Conservation (phyloP, 768 basidiomycete genomes). For the Rhodotorula toruloides region DNA sequence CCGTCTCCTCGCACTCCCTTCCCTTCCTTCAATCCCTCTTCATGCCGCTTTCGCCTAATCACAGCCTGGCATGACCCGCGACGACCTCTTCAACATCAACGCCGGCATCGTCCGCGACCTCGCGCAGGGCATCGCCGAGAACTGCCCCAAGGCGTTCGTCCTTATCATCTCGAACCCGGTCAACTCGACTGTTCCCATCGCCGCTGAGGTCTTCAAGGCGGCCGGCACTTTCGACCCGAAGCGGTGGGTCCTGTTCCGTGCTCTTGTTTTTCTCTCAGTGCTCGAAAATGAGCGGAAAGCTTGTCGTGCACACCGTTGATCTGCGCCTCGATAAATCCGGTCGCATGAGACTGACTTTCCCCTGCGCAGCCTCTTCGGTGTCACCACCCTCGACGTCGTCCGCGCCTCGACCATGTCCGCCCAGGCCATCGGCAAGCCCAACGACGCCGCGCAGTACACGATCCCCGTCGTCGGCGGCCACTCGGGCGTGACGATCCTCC, state of each 20-base stretch:
- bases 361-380: conserved; percentile 75
- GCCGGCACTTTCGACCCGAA: conserved; percentile 85
- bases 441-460: conserved; percentile 53
- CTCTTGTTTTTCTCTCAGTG: background rate
- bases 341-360: background rate
- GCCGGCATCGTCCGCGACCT: conserved; percentile 93
- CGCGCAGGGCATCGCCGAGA: conserved; percentile 77
- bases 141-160: conserved; percentile 81
- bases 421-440: conserved; percentile 61
- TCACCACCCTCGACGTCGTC: conserved; percentile 91
- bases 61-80: conserved; percentile 54
- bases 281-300: too few relatives aligned
- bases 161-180: conserved; percentile 99
- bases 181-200: conserved; percentile 97
- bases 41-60: background rate
- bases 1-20: background rate
- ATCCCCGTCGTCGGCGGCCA: conserved; percentile 94
- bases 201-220: conserved; percentile 91
- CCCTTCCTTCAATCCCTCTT: background rate
- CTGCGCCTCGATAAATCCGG: too few relatives aligned
- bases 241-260: conserved; percentile 54
- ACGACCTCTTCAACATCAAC: conserved; percentile 99
- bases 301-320: too few relatives aligned
- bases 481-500: conserved; percentile 89
- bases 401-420: conserved; percentile 93